A percentile compares a stretch with the other conserved stretches of the same genome.
These are phyloP conservation scores for Chlorociboria aeruginascens DNA, from an alignment of 495 filamentous ascomycete species.

Conservation along the genomic window DNA sequence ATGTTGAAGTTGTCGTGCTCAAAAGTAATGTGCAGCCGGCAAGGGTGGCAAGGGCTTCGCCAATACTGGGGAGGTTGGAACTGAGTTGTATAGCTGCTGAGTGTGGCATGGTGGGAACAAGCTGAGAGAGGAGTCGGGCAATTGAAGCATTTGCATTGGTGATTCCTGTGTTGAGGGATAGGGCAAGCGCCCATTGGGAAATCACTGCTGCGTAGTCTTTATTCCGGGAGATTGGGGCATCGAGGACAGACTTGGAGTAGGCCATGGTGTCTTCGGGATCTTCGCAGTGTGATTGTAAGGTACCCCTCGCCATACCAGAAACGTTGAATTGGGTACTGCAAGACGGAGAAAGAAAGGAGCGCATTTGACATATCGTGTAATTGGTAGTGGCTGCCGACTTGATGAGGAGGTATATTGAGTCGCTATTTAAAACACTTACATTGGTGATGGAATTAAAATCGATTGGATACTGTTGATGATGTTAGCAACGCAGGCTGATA, in stretches of 20 bases:
- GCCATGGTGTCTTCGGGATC: conserved; percentile 33
- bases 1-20: conserved; percentile 38
- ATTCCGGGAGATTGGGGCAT: conserved; percentile 21
- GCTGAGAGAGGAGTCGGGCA: conserved; percentile 39
- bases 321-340: conserved; percentile 54
- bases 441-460: conserved; percentile 57
- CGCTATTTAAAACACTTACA: conserved; percentile 25
- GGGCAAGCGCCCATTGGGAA: conserved; percentile 38
- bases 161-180: conserved; percentile 50
- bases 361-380: conserved; percentile 53
- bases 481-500: not conserved
- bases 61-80: conserved; percentile 41
- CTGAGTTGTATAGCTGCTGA: conserved; percentile 36
- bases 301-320: conserved; percentile 40
- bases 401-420: conserved; percentile 53
- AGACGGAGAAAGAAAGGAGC: conserved; percentile 39
- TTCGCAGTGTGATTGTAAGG: conserved; percentile 45
- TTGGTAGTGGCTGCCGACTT: conserved; percentile 27
- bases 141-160: conserved; percentile 46
- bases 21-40: conserved; percentile 50
- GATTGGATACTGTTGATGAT: conserved; percentile 29
- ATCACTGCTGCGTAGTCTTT: conserved; percentile 50
- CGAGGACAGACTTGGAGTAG: conserved; percentile 32
- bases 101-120: not conserved
- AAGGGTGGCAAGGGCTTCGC: conserved; percentile 56